Evolutionary conservation across 139 green algal species (phyloP), one percentile per base, ranked within the genome.

Genomic region (Trebouxia sp.): DNA sequence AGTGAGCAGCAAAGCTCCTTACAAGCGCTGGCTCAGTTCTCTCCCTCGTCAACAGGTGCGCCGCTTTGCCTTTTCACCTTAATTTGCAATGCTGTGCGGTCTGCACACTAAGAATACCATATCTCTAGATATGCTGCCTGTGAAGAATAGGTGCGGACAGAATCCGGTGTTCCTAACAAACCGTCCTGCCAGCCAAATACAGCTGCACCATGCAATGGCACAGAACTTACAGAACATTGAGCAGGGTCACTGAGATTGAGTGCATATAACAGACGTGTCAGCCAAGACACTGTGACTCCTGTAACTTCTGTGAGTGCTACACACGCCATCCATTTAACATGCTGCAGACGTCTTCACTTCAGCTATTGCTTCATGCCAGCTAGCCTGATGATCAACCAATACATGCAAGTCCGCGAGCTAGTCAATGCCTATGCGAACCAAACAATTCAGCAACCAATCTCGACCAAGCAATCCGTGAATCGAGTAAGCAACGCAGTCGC

Each of bases 41-140:
- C 76, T 91, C 65, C 79, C 85, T 24, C 82, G 80, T 24, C 67
- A 83, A 42, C 83, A 90, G 77, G 48, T 92, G 26, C 14, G 43
- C 24, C 15, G 26, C 11, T 42, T 38, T 10, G 8, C 14, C 1
- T 17, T 22, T 6, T 26, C 32, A 17, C n/a, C 35, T 4, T 30
- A n/a, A n/a, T n/a, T n/a, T n/a, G n/a, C n/a, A n/a, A n/a, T n/a
- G n/a, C n/a, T n/a, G n/a, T n/a, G n/a, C n/a, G n/a, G n/a, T n/a
- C n/a, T n/a, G n/a, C n/a, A n/a, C n/a, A n/a, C n/a, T n/a, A n/a
- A n/a, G n/a, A n/a, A n/a, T n/a, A n/a, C n/a, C n/a, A n/a, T n/a
- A n/a, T n/a, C n/a, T n/a, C n/a, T n/a, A n/a, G n/a, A n/a, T n/a
- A n/a, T n/a, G n/a, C n/a, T n/a, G n/a, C n/a, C n/a, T n/a, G n/a